Conservation (phyloP, 805 yeast species). For the Candida sonorensis region DNA sequence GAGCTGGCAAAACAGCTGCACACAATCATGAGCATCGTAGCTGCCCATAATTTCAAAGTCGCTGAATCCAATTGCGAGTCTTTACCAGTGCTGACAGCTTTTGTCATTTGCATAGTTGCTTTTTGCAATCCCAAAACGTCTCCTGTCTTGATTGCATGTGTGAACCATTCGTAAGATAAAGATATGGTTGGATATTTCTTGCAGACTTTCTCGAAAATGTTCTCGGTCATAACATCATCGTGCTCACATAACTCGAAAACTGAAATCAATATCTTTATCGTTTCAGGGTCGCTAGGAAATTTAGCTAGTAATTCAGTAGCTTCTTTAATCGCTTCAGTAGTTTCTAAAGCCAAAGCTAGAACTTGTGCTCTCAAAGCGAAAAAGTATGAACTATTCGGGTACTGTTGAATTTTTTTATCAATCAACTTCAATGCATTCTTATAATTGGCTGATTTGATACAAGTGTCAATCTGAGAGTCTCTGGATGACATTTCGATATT, state of each 20-base stretch:
- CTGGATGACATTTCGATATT: slow-evolving; percentile 14
- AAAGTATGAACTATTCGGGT: slow-evolving; percentile 53
- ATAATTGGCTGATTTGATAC: slow-evolving; percentile 38
- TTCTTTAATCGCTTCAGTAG: slow-evolving; percentile 27
- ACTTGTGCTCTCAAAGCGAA: slow-evolving; percentile 36
- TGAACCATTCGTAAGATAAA: slow-evolving; percentile 51
- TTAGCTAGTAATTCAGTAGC: slow-evolving; percentile 25
- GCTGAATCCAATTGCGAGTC: slow-evolving; percentile 22
- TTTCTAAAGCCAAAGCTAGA: slow-evolving; percentile 28
- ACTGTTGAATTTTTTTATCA: slow-evolving; percentile 40
- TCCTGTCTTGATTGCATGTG: slow-evolving; percentile 37
- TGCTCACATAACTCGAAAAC: slow-evolving; percentile 36
- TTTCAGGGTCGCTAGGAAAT: slow-evolving; percentile 47
- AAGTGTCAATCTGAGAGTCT: slow-evolving; percentile 16
- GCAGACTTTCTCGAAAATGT: slow-evolving; percentile 50
- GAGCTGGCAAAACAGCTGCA: slow-evolving; percentile 25
- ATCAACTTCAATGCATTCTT: slow-evolving; percentile 45
- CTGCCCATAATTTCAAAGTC: slow-evolving; percentile 44
- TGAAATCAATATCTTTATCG: slow-evolving; percentile 41
- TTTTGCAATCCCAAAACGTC: slow-evolving; percentile 50
- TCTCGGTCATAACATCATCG: slow-evolving; percentile 31
- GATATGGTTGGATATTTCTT: slow-evolving; percentile 48
- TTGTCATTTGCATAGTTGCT: slow-evolving; percentile 39
- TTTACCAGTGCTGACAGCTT: slow-evolving; percentile 17
- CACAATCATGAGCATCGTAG: slow-evolving; percentile 44